Evolutionary conservation across 2,329 filamentous ascomycete genomes (phyloP).

Genomic region (Neofusicoccum ribis): DNA sequence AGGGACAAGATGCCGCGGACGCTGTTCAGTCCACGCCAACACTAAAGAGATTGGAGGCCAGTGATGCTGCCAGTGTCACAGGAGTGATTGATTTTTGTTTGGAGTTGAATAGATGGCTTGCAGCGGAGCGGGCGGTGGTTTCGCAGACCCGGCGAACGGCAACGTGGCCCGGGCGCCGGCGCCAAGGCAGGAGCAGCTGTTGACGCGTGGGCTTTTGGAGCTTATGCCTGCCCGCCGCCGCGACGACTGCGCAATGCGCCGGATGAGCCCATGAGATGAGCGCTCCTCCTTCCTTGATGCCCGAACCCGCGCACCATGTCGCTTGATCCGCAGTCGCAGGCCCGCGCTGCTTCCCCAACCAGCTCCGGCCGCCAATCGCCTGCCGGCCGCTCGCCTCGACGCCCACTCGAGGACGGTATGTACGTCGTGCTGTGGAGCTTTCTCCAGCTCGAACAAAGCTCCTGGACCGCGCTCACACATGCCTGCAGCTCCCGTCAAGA

Average conservation of each 20-base stretch:
- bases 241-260: slow-evolving; percentile 10
- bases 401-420: slow-evolving; percentile 75
- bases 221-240: slow-evolving; percentile 5
- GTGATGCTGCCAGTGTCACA: no score
- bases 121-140: neutral
- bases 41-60: no score
- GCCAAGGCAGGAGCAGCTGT: neutral
- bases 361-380: slow-evolving; percentile 82
- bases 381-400: slow-evolving; percentile 73
- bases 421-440: slow-evolving; percentile 23
- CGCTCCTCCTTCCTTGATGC: slow-evolving; percentile 9
- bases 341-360: slow-evolving; percentile 62
- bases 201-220: slow-evolving; percentile 18
- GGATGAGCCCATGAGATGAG: neutral
- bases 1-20: no score
- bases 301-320: slow-evolving; percentile 30
- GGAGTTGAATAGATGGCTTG: neutral
- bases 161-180: neutral
- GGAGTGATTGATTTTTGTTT: neutral
- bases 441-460: slow-evolving; percentile 2
- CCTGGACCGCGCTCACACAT: slow-evolving; percentile 10
- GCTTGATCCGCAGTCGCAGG: slow-evolving; percentile 31
- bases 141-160: neutral
- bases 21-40: no score
- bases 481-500: slow-evolving; percentile 58